Base-by-base conservation (phyloP, 768 basidiomycete species). In the Sistotremastrum suecicum region DNA sequence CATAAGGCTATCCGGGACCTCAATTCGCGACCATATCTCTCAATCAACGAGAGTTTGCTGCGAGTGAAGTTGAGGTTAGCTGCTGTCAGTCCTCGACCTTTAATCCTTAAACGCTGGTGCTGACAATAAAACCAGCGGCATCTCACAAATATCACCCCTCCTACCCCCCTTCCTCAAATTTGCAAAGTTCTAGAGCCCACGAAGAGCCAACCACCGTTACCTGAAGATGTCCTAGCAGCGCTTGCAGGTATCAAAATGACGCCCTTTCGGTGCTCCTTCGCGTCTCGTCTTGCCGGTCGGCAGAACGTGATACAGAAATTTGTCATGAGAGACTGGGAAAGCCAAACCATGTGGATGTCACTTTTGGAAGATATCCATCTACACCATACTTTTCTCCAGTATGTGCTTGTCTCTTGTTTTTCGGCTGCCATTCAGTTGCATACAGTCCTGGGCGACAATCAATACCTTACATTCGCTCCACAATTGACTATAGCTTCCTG, bases 291-390 rank as follows among this genome's bases (percentile, higher is more conserved):
- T 8, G 65, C 69, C 41, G 80, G 79, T 37, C 48, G 53, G 34
- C 51, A 37, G 2, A 45, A 50, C 29, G 52, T 44, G n/a, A 61
- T 50, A 42, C 54, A 62, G 7, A 64, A 61, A 3, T 54, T 72
- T 31, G 67, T 86, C 37, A 69, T 75, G 7, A 64, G 78, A 29
- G 83, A 87, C 58, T 87, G 82, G 83, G 77, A 82, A 56, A 76
- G 72, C 3, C 63, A 63, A 37, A 61, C 83, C 3, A 76, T 81
- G 0, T 88, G 86, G 86, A 78, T 79, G 70, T 61, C 69, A 35
- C 69, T 89, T 39, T 82, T 87, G 80, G 57, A 60, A 33, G 84
- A 88, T 51, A 69, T 89, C 37, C 67, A 71, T 42, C 74, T 72
- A 2, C 85, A 89, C 62, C 72, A 78, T 53, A 53, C 57, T 2